Conservation (phyloP, 306 rosid species). For the Quercus dentata region DNA sequence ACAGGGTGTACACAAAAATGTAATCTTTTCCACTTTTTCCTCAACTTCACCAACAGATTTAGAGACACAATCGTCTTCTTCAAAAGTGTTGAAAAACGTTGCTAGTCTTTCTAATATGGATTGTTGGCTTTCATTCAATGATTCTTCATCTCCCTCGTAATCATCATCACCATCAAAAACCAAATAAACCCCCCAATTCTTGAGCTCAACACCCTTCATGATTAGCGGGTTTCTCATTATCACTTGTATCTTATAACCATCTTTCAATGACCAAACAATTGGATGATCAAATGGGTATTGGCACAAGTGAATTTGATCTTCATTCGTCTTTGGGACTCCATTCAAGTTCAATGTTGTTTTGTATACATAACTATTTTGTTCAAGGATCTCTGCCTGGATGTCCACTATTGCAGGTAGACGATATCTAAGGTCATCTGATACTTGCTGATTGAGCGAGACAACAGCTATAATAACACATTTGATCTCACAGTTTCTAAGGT, state of each 20-base stretch:
- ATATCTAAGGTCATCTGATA: constrained; percentile 9
- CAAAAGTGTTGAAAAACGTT: constrained; percentile 25
- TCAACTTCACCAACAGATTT: not conserved
- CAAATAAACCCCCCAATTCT: constrained; percentile 42
- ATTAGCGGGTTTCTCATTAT: constrained; percentile 20
- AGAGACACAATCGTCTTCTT: not conserved
- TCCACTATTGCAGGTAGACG: constrained; percentile 25
- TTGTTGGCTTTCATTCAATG: constrained; percentile 24
- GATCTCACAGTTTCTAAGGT: constrained; percentile 28
- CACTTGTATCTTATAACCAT: constrained; percentile 41
- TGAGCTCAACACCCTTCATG: constrained; percentile 41
- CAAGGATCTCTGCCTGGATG: constrained; percentile 38
- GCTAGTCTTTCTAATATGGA: constrained; percentile 53
- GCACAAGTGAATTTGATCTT: constrained; percentile 53
- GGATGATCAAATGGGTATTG: constrained; percentile 25
- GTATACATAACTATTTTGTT: constrained; percentile 17
- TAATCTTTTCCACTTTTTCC: too few relatives aligned
- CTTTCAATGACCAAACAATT: constrained; percentile 26
- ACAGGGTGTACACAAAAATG: too few relatives aligned
- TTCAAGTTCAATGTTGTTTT: constrained; percentile 15
- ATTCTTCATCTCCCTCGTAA: constrained; percentile 49
- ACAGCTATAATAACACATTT: constrained; percentile 38
- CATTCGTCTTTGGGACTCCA: constrained; percentile 50
- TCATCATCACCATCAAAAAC: constrained; percentile 63
- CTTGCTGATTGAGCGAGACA: constrained; percentile 42